phyloP scores from a whole-genome alignment of 1,139 yeast genomes.

The Hyphopichia buzzinii region DNA sequence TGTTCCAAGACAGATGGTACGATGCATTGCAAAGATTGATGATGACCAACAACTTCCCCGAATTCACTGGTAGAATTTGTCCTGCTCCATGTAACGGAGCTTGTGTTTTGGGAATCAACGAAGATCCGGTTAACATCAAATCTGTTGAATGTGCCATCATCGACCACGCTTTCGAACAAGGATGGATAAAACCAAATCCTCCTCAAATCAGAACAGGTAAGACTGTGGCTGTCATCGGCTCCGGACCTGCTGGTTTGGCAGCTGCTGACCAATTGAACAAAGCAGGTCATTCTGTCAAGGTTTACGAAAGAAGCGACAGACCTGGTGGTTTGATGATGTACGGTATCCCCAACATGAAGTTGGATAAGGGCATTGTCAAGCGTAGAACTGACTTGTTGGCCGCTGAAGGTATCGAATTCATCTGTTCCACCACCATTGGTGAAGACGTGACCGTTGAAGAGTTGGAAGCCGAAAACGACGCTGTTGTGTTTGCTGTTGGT shows the following conservation, averaged over 20 bases:
- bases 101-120: slow-evolving; percentile 91
- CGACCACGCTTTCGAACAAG: slow-evolving; percentile 94
- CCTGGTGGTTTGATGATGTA: slow-evolving; percentile 98
- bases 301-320: slow-evolving; percentile 91
- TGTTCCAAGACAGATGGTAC: slow-evolving; percentile 92
- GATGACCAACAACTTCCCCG: slow-evolving; percentile 98
- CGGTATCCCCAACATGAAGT: slow-evolving; percentile 99
- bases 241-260: slow-evolving; percentile 97
- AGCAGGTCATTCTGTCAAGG: slow-evolving; percentile 91
- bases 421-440: slow-evolving; percentile 77
- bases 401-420: slow-evolving; percentile 85
- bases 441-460: slow-evolving; percentile 74
- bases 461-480: slow-evolving; percentile 64
- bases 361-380: slow-evolving; percentile 89
- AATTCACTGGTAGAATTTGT: slow-evolving; percentile 96
- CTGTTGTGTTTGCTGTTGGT: slow-evolving; percentile 92
- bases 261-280: slow-evolving; percentile 95
- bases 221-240: slow-evolving; percentile 83
- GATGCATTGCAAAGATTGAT: slow-evolving; percentile 89
- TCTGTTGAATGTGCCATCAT: slow-evolving; percentile 95
- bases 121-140: slow-evolving; percentile 95
- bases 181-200: slow-evolving; percentile 89
- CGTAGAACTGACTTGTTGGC: slow-evolving; percentile 88
- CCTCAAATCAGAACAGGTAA: slow-evolving; percentile 82
- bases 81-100: slow-evolving; percentile 99